Percentiles rank a stretch among this genome's conserved stretches.
phyloP scores from a whole-genome alignment of 345 rosid genomes.

The Melaleuca alternifolia region DNA sequence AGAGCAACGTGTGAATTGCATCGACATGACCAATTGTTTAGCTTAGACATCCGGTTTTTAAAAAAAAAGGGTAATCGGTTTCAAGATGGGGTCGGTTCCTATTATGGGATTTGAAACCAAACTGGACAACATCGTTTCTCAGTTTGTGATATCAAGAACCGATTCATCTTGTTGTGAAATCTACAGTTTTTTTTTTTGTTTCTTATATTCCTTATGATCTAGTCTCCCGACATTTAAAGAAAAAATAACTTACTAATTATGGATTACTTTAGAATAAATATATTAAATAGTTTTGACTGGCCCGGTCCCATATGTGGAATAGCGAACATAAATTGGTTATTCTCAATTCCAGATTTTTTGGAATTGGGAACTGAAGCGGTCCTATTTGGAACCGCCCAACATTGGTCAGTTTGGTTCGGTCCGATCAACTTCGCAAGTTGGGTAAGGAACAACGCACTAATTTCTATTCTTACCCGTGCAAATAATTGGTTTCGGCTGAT shows the following conservation, averaged over 20 bases:
- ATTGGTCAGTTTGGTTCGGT: rapidly evolving
- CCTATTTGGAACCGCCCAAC: rapidly evolving
- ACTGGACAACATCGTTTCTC: no score
- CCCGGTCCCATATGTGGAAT: rapidly evolving
- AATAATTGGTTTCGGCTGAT: neutral
- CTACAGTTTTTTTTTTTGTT: no score
- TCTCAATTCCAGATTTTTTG: no score
- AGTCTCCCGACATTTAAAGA: no score
- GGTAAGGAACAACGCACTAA: rapidly evolving
- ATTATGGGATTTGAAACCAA: no score
- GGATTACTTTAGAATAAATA: neutral
- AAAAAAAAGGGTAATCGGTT: neutral
- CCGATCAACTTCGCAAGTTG: rapidly evolving
- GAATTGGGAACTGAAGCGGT: no score
- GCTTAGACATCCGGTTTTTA: neutral
- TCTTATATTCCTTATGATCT: no score
- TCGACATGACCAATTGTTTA: no score
- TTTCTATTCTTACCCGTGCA: rapidly evolving
- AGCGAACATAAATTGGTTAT: rapidly evolving
- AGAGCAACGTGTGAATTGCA: neutral
- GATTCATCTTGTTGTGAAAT: no score
- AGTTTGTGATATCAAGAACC: no score
- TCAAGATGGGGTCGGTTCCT: no score
- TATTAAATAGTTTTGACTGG: rapidly evolving
- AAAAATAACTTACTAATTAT: neutral